Evolutionary conservation across 495 filamentous ascomycete species (phyloP), one percentile per base, ranked within the genome.

Genomic region (Aspergillus bridgeri): DNA sequence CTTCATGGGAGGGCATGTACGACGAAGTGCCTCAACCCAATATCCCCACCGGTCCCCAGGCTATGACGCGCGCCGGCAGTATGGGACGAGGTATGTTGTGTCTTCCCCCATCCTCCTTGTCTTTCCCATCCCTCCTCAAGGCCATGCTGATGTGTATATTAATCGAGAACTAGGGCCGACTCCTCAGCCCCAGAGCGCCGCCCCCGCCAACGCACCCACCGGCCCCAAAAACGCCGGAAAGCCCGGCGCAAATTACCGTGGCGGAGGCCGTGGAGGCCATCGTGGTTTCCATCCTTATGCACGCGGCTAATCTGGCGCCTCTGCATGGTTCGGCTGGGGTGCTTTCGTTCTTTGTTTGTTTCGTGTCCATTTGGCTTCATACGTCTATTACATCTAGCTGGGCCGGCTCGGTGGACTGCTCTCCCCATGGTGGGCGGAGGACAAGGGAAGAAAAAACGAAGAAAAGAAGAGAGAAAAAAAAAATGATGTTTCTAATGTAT

Each of bases 1-100:
- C 89, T 21, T 91, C 87, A 21, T 98, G 94, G 93, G 94, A 98
- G 71, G 94, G 94, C 54, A 98, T 98, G 94, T 98, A 98, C 70
- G 94, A 98, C 69, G 94, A 97, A 69, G 91, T 96, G 1, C 95
- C 95, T 21, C 91, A 92, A 65, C 92, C 92, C 8, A 85, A 87
- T 56, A 82, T 86, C 55, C 78, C 77, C 51, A 68, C 72, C 3
- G 82, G 82, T 49, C 81, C 81, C 21, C 66, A 75, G 47, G 76
- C 81, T 47, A 80, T 81, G 59, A 75, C 72, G 51, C 70, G 79
- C 23, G 69, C 68, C 20, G 74, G 79, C 24, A 76, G 77, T 51
- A 79, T 83, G 45, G 79, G 83, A 48, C 70, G 83, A 47, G 82
- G 83, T 69, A 75, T 65, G 65, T 65, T 42, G n/a, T n/a, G n/a